Percentiles rank a stretch among this genome's conserved stretches.
These are phyloP conservation scores for Pseudozyma tsukubaensis DNA, from an alignment of 1,284 basidiomycete genomes.

Conservation along the genomic window DNA sequence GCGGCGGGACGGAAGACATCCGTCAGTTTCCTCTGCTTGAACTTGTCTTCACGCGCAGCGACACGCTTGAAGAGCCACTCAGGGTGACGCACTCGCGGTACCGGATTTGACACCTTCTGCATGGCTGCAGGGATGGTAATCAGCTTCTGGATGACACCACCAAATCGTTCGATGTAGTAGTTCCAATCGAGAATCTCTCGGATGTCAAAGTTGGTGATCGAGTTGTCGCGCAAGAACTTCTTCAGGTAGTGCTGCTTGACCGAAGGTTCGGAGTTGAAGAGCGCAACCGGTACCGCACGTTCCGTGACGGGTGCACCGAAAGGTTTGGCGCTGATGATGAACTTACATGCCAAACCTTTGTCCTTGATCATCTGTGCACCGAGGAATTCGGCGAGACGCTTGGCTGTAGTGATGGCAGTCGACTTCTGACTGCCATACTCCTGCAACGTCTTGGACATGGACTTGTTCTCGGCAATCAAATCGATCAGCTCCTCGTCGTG, in stretches of 20 bases:
- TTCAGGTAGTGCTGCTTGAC: slow-evolving; percentile 91
- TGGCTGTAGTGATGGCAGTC: slow-evolving; percentile 96
- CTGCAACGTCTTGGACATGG: slow-evolving; percentile 95
- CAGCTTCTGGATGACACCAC: slow-evolving; percentile 97
- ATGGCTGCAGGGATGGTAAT: slow-evolving; percentile 99
- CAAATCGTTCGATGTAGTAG: slow-evolving; percentile 97
- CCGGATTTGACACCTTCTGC: slow-evolving; percentile 96
- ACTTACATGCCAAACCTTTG: slow-evolving; percentile 98
- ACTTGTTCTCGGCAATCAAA: slow-evolving; percentile 97
- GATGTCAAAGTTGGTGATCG: slow-evolving; percentile 87
- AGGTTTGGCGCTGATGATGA: slow-evolving; percentile 96
- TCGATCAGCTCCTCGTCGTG: slow-evolving; percentile 94
- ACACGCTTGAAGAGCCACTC: slow-evolving; percentile 96
- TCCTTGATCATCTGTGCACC: slow-evolving; percentile 99
- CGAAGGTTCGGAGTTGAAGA: slow-evolving; percentile 93
- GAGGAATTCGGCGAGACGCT: slow-evolving; percentile 93
- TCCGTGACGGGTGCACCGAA: slow-evolving; percentile 95
- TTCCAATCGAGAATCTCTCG: slow-evolving; percentile 96
- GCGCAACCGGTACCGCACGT: slow-evolving; percentile 96
- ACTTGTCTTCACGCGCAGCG: slow-evolving; percentile 89
- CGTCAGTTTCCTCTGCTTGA: slow-evolving; percentile 96
- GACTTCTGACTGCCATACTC: slow-evolving; percentile 98
- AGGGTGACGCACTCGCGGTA: slow-evolving; percentile 93
- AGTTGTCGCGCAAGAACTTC: slow-evolving; percentile 95
- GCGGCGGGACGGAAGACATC: slow-evolving; percentile 82